phyloP scores from a whole-genome alignment of 2,329 filamentous ascomycete genomes.

The Trichoderma sp. region DNA sequence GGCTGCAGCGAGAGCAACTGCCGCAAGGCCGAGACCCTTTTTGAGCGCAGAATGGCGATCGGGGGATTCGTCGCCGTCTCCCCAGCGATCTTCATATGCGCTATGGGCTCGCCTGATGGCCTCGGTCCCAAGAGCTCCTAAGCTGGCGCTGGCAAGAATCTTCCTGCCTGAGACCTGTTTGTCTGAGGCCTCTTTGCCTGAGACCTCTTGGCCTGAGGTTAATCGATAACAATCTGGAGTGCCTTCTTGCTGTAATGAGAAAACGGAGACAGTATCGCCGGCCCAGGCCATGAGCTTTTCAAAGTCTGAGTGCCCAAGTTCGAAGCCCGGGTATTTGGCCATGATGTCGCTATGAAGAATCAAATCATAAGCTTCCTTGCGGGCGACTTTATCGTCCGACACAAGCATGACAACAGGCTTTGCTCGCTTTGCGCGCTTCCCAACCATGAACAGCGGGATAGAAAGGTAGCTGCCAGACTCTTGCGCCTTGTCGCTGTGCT shows the following conservation, averaged over 20 bases:
- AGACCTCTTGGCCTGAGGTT: not conserved
- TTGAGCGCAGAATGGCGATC: slow-evolving; percentile 52
- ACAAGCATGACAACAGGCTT: not conserved
- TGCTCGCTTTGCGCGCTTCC: not conserved
- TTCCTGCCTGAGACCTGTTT: slow-evolving; percentile 46
- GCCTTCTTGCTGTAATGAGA: not conserved
- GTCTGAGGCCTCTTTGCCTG: not conserved
- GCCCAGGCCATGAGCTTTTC: not conserved
- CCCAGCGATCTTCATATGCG: slow-evolving; percentile 55
- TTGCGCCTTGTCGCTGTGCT: not conserved
- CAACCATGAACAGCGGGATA: not conserved
- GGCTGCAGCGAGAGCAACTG: slow-evolving; percentile 61
- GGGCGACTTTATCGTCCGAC: not conserved
- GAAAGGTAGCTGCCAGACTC: not conserved
- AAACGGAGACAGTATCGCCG: not conserved
- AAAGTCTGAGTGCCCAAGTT: not conserved
- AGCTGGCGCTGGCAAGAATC: slow-evolving; percentile 58
- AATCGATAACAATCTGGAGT: not conserved
- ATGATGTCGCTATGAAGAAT: not conserved
- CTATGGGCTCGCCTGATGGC: slow-evolving; percentile 58
- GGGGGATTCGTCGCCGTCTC: slow-evolving; percentile 39
- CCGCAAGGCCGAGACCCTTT: slow-evolving; percentile 61
- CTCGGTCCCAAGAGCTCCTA: slow-evolving; percentile 62
- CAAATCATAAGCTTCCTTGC: not conserved
- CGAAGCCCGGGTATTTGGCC: not conserved